Evolutionary conservation across 2,329 filamentous ascomycete genomes (phyloP).

Genomic region (Ambrosiella xylebori): DNA sequence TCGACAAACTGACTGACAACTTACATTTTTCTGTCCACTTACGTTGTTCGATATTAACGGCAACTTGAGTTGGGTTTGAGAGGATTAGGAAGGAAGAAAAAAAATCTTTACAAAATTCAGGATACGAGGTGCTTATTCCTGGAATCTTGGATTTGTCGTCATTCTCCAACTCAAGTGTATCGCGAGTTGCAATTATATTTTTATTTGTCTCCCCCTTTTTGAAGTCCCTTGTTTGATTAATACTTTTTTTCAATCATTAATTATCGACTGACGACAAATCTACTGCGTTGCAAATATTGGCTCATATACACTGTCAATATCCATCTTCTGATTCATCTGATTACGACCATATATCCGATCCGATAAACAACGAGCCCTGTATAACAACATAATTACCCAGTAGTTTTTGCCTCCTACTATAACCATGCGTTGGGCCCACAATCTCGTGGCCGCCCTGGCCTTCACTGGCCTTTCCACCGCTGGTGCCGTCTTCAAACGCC

Average conservation of each 20-base stretch:
- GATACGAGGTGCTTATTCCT: not conserved
- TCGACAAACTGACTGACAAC: not conserved
- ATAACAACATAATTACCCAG: not conserved
- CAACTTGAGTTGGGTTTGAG: no score
- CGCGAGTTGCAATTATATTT: not conserved
- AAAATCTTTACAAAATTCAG: not conserved
- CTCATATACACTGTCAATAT: not conserved
- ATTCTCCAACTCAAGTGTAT: not conserved
- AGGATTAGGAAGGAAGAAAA: no score
- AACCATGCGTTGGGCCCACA: conserved; percentile 9
- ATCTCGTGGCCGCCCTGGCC: conserved; percentile 9
- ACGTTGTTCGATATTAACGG: no score
- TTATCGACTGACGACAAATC: not conserved
- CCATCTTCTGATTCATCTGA: not conserved
- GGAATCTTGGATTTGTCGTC: not conserved
- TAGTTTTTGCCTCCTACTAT: not conserved
- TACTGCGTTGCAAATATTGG: no score
- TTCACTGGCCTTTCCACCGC: conserved; percentile 3
- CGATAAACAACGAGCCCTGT: no score
- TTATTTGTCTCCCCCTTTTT: not conserved
- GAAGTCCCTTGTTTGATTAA: not conserved
- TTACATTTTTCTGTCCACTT: not conserved
- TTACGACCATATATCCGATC: no score
- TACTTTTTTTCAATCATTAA: not conserved
- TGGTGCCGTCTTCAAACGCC: conserved; percentile 7